A percentile compares a stretch with the other conserved stretches of the same genome.
Evolutionary conservation across 2,329 filamentous ascomycete genomes (phyloP).

Genomic region (Trichoderma atrobrunneum): DNA sequence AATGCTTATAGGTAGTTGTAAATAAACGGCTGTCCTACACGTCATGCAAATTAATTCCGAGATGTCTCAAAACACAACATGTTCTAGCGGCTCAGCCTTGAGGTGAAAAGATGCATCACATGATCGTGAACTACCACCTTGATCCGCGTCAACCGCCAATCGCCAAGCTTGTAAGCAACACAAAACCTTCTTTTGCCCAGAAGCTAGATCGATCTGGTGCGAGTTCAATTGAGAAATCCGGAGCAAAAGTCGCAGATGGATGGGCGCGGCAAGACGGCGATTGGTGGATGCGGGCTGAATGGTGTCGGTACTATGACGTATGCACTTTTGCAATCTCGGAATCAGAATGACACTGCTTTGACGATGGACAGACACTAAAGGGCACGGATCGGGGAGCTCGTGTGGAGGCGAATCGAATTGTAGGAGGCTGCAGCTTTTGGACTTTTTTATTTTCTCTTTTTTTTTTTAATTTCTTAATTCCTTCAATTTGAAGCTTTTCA

Average conservation of each 20-base stretch:
- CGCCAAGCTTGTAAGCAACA: background rate
- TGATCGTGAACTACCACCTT: background rate
- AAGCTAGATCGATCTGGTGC: background rate
- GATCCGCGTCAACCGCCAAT: background rate
- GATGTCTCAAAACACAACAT: background rate
- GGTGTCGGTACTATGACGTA: slow-evolving; percentile 14
- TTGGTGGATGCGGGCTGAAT: slow-evolving; percentile 6
- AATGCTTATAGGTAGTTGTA: background rate
- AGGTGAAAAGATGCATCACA: background rate
- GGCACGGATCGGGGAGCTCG: background rate
- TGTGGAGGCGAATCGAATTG: background rate
- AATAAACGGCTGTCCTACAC: background rate
- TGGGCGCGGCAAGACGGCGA: background rate
- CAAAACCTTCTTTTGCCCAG: background rate
- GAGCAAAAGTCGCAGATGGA: background rate
- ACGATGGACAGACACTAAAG: background rate
- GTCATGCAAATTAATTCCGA: background rate
- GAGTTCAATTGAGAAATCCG: background rate
- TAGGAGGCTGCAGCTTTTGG: background rate
- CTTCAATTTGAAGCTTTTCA: background rate
- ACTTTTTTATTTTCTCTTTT: no score
- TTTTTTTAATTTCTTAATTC: background rate
- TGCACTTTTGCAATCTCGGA: background rate
- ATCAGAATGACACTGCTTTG: slow-evolving; percentile 9
- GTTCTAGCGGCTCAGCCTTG: background rate